Base-by-base conservation (phyloP, 2,329 filamentous ascomycete species). In the Tolypocladium tropicale region DNA sequence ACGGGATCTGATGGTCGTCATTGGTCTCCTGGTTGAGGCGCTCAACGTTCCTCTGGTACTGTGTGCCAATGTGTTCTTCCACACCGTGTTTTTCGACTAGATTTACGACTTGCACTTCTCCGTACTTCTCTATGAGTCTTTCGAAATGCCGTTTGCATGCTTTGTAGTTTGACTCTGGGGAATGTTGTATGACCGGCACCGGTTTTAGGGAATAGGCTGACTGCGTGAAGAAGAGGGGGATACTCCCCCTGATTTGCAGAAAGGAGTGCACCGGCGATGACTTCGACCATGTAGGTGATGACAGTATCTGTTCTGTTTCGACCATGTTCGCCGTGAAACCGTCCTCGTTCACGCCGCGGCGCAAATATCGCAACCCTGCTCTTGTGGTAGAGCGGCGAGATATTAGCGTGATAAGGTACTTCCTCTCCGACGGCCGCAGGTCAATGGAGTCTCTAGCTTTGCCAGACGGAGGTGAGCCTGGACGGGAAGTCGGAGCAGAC, bases 221-320 rank as follows among this genome's bases (percentile, higher is more conserved):
- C 66, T 99, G 94, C 0, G 92, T 95, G 68, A 96, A 99, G 75
- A 94, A 97, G 0, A 97, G 72, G 0, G 94, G 94, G 60, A 97
- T 95, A 25, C 92, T 96, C 7, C 92, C 93, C 60, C 94, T 83
- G 28, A 91, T 78, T 68, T 99, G 94, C 4, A 95, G 75, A 63
- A 96, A 95, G 0, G 91, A 96, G 68, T 90, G 89, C 2, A 86
- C 78, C 61, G 83, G 89, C 2, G 71, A 75, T 0, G 78, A 72
- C 0, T 78, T 67, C 21, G 84, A 78, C 84, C 88, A 92, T 1
- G 78, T 77, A 2, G 84, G 76, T 0, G 82, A 80, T 0, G 90
- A 94, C 3, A 99, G 77, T 11, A 99, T 87, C 70, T 99, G 94
- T 68, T 99, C 94, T 0, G 93, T 96, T 73, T 99, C 94, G 23